These are phyloP conservation scores for Herpetospermum pedunculosum DNA, from an alignment of 306 rosid genomes.

Conservation along the genomic window DNA sequence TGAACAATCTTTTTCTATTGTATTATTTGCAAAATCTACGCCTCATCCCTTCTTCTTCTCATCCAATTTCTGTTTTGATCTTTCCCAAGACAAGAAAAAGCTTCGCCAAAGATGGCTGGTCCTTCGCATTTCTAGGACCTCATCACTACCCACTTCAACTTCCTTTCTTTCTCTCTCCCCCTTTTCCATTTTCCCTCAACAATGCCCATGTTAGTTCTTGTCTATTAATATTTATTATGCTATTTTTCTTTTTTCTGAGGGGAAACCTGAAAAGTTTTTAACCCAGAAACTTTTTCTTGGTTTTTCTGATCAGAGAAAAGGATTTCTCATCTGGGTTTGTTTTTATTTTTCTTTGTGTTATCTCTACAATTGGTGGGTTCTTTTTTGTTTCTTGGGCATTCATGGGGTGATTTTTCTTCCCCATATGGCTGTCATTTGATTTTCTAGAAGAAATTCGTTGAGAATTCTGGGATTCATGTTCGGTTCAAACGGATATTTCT, in stretches of 20 bases:
- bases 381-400: not conserved
- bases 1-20: not conserved
- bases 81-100: not conserved
- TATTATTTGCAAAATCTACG: not conserved
- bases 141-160: constrained; percentile 19
- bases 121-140: constrained; percentile 27
- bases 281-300: constrained; percentile 19
- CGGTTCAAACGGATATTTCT: not conserved
- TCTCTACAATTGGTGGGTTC: not conserved
- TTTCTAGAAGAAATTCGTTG: not conserved
- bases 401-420: not conserved
- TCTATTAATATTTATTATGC: not conserved
- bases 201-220: not conserved
- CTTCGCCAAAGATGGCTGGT: constrained; percentile 22
- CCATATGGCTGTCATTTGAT: not conserved
- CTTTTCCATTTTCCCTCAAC: not conserved
- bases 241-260: not conserved
- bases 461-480: not conserved
- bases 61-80: not conserved
- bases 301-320: constrained; percentile 1
- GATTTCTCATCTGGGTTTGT: constrained; percentile 21
- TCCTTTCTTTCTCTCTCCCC: constrained; percentile 25
- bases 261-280: not conserved
- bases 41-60: not conserved
- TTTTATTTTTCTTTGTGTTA: not conserved